Percentiles rank a stretch among this genome's conserved stretches.
Conservation (phyloP, 805 yeast species). For the Ogataea degrootiae region DNA sequence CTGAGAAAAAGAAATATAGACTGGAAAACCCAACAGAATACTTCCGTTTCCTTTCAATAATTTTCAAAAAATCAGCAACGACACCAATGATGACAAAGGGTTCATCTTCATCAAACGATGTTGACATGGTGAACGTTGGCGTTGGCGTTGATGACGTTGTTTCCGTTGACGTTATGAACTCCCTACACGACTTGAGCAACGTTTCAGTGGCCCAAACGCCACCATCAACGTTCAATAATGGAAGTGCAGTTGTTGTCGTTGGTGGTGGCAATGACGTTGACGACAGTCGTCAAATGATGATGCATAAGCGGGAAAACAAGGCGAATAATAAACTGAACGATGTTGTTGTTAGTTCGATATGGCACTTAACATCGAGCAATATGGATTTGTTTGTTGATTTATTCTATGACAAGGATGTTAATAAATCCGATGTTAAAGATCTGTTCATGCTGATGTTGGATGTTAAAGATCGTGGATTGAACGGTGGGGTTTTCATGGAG, state of each 20-base stretch:
- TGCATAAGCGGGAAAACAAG: constrained; percentile 1
- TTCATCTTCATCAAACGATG: constrained; percentile 11
- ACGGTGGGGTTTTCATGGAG: constrained; percentile 2
- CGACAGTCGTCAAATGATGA: constrained; percentile 6
- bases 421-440: constrained; percentile 9
- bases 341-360: constrained; percentile 18
- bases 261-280: background rate
- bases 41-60: constrained; percentile 12
- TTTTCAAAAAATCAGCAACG: constrained; percentile 5
- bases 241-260: background rate
- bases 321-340: constrained; percentile 5
- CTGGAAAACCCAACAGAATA: constrained; percentile 12
- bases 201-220: constrained; percentile 21
- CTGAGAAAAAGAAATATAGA: constrained; percentile 13
- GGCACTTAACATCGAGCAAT: constrained; percentile 18
- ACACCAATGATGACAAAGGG: constrained; percentile 2
- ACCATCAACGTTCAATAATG: constrained; percentile 7
- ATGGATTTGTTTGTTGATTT: constrained; percentile 16
- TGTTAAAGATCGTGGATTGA: constrained; percentile 5
- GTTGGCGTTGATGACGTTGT: constrained; percentile 22
- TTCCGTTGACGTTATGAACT: constrained; percentile 21
- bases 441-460: constrained; percentile 13
- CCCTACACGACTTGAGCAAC: constrained; percentile 21
- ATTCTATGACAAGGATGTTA: constrained; percentile 12
- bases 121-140: constrained; percentile 14